Evolutionary conservation across 2,329 filamentous ascomycete genomes (phyloP).

Genomic region (Nothomitra cinnamomea): DNA sequence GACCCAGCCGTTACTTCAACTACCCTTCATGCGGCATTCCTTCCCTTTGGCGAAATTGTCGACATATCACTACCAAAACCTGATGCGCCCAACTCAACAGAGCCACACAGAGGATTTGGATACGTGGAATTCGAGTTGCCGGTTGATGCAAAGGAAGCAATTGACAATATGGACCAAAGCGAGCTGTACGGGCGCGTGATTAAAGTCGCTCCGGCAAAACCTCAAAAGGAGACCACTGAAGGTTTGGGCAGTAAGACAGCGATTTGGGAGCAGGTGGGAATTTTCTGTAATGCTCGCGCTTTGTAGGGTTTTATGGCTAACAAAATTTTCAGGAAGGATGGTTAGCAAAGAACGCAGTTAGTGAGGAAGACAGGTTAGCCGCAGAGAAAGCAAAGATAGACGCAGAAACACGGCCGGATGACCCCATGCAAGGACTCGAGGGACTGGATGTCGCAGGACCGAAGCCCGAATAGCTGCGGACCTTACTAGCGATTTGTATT

Average conservation of each 20-base stretch:
- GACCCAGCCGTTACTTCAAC: slow-evolving; percentile 58
- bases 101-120: slow-evolving; percentile 79
- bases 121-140: slow-evolving; percentile 88
- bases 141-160: slow-evolving; percentile 79
- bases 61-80: slow-evolving; percentile 83
- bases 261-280: slow-evolving; percentile 82
- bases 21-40: slow-evolving; percentile 75
- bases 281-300: neutral
- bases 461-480: slow-evolving; percentile 44
- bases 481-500: slow-evolving; percentile 3
- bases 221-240: slow-evolving; percentile 74
- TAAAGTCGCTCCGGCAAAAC: slow-evolving; percentile 82
- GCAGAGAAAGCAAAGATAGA: slow-evolving; percentile 35
- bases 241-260: slow-evolving; percentile 86
- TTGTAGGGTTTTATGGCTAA: neutral
- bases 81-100: slow-evolving; percentile 59
- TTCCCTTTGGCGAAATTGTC: slow-evolving; percentile 90
- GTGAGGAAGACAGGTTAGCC: slow-evolving; percentile 56
- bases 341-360: slow-evolving; percentile 72
- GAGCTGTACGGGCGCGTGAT: slow-evolving; percentile 86
- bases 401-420: slow-evolving; percentile 41
- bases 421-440: slow-evolving; percentile 93
- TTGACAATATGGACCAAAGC: slow-evolving; percentile 98
- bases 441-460: slow-evolving; percentile 88
- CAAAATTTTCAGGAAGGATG: slow-evolving; percentile 58